Evolutionary conservation across 192 early-diverging fungal species (phyloP).

Genomic region (Coemansia sp.): DNA sequence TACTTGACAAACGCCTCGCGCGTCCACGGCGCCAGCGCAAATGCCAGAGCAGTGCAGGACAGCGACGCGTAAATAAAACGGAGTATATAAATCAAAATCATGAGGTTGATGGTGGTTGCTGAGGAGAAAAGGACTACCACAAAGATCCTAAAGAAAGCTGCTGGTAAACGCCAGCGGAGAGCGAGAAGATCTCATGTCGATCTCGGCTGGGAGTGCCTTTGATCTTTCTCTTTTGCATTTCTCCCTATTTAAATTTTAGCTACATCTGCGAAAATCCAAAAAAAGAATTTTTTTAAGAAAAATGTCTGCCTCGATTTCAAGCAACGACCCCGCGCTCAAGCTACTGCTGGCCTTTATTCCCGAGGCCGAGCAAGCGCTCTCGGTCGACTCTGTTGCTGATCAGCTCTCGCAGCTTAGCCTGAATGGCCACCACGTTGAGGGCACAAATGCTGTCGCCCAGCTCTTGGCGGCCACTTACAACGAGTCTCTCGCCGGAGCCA

Average conservation of each 20-base stretch:
- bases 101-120: neutral
- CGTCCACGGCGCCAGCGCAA: constrained; percentile 42
- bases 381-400: constrained; percentile 39
- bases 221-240: neutral
- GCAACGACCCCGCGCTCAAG: constrained; percentile 45
- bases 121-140: neutral
- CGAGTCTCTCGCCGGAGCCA: constrained; percentile 38
- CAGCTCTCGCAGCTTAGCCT: constrained; percentile 45
- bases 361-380: constrained; percentile 30
- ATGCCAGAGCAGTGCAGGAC: constrained; percentile 23
- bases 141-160: neutral
- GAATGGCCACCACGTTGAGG: constrained; percentile 41
- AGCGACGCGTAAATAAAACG: constrained; percentile 20
- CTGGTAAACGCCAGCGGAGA: no score
- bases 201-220: no score
- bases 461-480: constrained; percentile 45
- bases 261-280: neutral
- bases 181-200: no score
- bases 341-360: constrained; percentile 44
- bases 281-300: neutral
- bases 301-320: constrained; percentile 48
- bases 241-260: neutral
- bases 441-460: constrained; percentile 49
- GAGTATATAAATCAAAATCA: constrained; percentile 9
- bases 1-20: constrained; percentile 51